Evolutionary conservation across 768 basidiomycete genomes (phyloP).

Genomic region (Pulveroboletus sp.): DNA sequence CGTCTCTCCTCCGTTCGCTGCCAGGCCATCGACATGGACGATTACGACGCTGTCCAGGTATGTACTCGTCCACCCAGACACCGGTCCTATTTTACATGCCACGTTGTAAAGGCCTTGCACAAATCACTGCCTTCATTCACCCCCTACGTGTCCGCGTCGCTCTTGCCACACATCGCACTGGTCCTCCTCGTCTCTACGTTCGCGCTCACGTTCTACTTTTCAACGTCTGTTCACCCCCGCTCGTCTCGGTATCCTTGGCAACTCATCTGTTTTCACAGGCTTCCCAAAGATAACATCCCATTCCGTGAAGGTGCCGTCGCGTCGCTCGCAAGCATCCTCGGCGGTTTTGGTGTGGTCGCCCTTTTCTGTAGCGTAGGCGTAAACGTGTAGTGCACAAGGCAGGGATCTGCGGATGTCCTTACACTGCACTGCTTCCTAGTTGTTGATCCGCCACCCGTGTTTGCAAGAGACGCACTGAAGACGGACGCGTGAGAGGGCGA

Average conservation of each 20-base stretch:
- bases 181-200: slow-evolving; percentile 72
- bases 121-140: slow-evolving; percentile 61
- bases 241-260: neutral
- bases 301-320: slow-evolving; percentile 68
- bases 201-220: slow-evolving; percentile 84
- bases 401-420: neutral
- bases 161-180: slow-evolving; percentile 74
- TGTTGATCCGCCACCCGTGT: slow-evolving; percentile 80
- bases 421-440: slow-evolving; percentile 35
- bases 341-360: slow-evolving; percentile 85
- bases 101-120: slow-evolving; percentile 51
- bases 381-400: slow-evolving; percentile 26
- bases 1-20: neutral
- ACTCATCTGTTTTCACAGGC: slow-evolving; percentile 40
- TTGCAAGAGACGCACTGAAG: slow-evolving; percentile 68
- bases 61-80: slow-evolving; percentile 5
- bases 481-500: slow-evolving; percentile 5
- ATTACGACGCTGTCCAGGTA: slow-evolving; percentile 56
- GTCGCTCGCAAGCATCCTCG: slow-evolving; percentile 67
- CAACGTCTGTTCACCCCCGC: slow-evolving; percentile 52
- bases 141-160: slow-evolving; percentile 59
- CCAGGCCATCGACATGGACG: slow-evolving; percentile 38
- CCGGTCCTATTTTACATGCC: neutral
- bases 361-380: slow-evolving; percentile 50
- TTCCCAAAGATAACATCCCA: slow-evolving; percentile 68